Percentiles rank a stretch among this genome's conserved stretches.
These are phyloP conservation scores for Dioszegia crocea DNA, from an alignment of 768 basidiomycete genomes.

Conservation along the genomic window DNA sequence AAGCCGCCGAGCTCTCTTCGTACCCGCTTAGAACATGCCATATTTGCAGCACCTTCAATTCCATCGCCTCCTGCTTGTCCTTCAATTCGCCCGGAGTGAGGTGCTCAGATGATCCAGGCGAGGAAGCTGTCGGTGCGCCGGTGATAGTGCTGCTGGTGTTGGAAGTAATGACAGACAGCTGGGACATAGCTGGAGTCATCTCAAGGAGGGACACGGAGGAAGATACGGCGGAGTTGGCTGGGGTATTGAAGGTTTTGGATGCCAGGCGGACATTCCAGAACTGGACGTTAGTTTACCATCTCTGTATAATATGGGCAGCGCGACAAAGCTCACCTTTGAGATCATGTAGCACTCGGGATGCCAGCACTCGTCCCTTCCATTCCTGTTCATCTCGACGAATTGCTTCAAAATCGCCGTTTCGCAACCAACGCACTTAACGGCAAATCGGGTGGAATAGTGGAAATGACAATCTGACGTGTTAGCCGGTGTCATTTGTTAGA, in stretches of 20 bases:
- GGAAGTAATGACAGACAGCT: slow-evolving; percentile 36
- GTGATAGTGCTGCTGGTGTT: slow-evolving; percentile 51
- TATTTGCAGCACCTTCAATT: slow-evolving; percentile 94
- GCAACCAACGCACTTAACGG: slow-evolving; percentile 97
- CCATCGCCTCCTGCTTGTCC: slow-evolving; percentile 89
- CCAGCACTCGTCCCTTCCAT: slow-evolving; percentile 98
- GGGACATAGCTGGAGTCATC: slow-evolving; percentile 24
- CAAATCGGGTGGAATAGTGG: slow-evolving; percentile 97
- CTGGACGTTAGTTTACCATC: slow-evolving; percentile 51
- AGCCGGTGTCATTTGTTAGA: neutral
- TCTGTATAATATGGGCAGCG: neutral
- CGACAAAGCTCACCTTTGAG: slow-evolving; percentile 68
- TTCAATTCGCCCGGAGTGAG: slow-evolving; percentile 72
- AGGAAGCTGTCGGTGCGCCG: slow-evolving; percentile 15
- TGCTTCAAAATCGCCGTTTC: slow-evolving; percentile 96
- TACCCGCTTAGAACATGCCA: slow-evolving; percentile 99
- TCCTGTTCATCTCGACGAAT: slow-evolving; percentile 98
- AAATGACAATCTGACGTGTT: slow-evolving; percentile 70
- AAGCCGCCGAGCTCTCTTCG: slow-evolving; percentile 97
- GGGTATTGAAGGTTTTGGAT: slow-evolving; percentile 46
- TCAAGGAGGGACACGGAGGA: slow-evolving; percentile 45
- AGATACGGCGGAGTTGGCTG: slow-evolving; percentile 41
- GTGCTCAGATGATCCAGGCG: slow-evolving; percentile 53
- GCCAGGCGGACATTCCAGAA: slow-evolving; percentile 94
- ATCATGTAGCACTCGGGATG: slow-evolving; percentile 99